Base-by-base conservation (phyloP, 192 early-diverging fungal species). In the Coemansia sp. region DNA sequence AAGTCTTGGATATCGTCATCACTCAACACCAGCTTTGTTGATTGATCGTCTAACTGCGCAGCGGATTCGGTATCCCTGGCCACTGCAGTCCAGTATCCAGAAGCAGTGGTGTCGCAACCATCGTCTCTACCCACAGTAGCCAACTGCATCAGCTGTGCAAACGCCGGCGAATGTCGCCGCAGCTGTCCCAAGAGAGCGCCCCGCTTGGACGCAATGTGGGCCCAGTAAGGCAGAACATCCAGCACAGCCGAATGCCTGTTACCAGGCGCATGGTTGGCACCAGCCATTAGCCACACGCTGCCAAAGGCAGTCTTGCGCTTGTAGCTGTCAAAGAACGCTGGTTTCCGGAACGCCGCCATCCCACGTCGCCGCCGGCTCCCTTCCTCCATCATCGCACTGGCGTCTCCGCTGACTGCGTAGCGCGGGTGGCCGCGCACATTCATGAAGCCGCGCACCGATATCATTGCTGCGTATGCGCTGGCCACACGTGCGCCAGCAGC, bases 1-100 rank as follows among this genome's bases (percentile, higher is more conserved):
- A 73, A 79, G 3, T 79, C 76, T 17, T 62, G 63, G 36, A 79
- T 73, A 41, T 79, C 76, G 41, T 79, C 76, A 42, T 79, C 76
- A 41, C 70, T 73, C 33, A 73, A 67, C 42, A 73, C 70, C 19
- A 66, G 60, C 44, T 66, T 66, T 40, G 67, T 55, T 29, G n/a
- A 31, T n/a, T 28, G 28, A 38, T 40, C 55, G 3, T 33, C 22
- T 17, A 36, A 14, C 38, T 40, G 38, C 15, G 4, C 13, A 14
- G 38, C 15, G 38, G 7, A 14, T 40, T 40, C 44, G 2, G 44
- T 22, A 47, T 6, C 44, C 28, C 42, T 45, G 29, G 37, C 44
- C 14, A 30, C 40, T 29, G 57, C 28, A 6, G 42, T n/a, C 44
- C 57, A 45, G 42, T 15, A 40, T 15, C 57, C 17, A 11, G 4